Evolutionary conservation across 805 yeast species (phyloP).

Genomic region (Isabelozyma rhagii): DNA sequence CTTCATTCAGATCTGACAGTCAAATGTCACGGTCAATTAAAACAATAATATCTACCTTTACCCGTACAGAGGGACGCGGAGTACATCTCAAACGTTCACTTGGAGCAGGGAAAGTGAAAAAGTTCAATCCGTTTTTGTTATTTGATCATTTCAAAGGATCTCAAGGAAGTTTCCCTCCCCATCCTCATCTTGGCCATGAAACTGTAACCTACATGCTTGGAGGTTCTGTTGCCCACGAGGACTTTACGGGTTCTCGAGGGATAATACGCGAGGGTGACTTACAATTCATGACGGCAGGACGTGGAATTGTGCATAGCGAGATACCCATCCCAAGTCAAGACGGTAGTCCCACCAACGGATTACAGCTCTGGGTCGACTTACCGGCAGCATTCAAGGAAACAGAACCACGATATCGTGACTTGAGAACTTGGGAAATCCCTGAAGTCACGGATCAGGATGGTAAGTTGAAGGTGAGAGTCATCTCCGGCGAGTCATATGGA

Average conservation of each 20-base stretch:
- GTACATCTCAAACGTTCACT: slow-evolving; percentile 80
- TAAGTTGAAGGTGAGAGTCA: slow-evolving; percentile 46
- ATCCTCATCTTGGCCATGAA: slow-evolving; percentile 39
- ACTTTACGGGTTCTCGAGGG: slow-evolving; percentile 38
- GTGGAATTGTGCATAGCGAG: slow-evolving; percentile 21
- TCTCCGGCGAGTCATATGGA: slow-evolving; percentile 75
- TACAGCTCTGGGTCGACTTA: slow-evolving; percentile 87
- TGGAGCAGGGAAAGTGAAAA: slow-evolving; percentile 64
- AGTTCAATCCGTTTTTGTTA: slow-evolving; percentile 79
- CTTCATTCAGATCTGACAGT: not conserved
- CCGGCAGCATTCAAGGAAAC: slow-evolving; percentile 58
- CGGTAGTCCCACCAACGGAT: slow-evolving; percentile 46
- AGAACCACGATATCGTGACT: slow-evolving; percentile 18
- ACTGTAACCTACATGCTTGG: slow-evolving; percentile 30
- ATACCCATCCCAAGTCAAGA: slow-evolving; percentile 66
- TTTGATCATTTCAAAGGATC: slow-evolving; percentile 71
- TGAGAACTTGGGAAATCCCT: slow-evolving; percentile 19
- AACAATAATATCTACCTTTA: slow-evolving; percentile 46
- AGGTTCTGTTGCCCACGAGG: slow-evolving; percentile 46
- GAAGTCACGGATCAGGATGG: slow-evolving; percentile 36
- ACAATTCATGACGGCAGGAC: slow-evolving; percentile 26
- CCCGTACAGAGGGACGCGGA: slow-evolving; percentile 86
- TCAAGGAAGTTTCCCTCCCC: slow-evolving; percentile 57
- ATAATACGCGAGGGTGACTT: slow-evolving; percentile 20
- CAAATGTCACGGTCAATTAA: slow-evolving; percentile 24